These are phyloP conservation scores for Lipomyces orientalis DNA, from an alignment of 805 yeast genomes.

Conservation along the genomic window DNA sequence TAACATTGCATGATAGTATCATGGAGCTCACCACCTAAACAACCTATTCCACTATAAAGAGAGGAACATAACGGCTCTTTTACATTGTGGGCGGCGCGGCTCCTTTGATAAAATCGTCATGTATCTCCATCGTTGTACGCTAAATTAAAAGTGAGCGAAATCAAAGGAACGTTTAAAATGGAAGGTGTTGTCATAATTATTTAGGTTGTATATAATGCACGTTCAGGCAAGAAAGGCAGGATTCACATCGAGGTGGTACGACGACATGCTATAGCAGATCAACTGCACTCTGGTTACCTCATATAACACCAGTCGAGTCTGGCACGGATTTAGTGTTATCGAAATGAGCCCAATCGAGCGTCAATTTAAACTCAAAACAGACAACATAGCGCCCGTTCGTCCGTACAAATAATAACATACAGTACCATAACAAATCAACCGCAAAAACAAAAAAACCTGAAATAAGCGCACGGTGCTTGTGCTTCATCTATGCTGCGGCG, in stretches of 20 bases:
- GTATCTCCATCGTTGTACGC: neutral
- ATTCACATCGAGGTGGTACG: neutral
- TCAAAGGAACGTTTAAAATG: neutral
- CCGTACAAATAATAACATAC: neutral
- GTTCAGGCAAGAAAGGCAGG: neutral
- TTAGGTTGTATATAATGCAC: neutral
- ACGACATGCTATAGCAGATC: neutral
- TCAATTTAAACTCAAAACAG: neutral
- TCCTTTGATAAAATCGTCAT: neutral
- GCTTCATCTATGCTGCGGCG: neutral
- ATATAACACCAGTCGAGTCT: neutral
- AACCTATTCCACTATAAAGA: neutral
- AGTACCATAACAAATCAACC: neutral
- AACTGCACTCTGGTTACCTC: neutral
- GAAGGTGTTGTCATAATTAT: neutral
- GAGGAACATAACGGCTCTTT: neutral
- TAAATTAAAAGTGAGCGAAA: neutral
- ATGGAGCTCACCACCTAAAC: slow-evolving; percentile 58
- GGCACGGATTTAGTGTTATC: neutral
- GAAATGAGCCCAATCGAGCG: neutral
- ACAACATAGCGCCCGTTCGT: neutral
- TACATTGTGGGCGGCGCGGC: neutral
- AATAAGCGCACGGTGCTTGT: neutral
- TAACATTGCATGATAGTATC: slow-evolving; percentile 55
- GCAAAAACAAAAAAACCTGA: neutral